Base-by-base conservation (phyloP, 2,329 filamentous ascomycete genomes). In the Fusarium devonianum region DNA sequence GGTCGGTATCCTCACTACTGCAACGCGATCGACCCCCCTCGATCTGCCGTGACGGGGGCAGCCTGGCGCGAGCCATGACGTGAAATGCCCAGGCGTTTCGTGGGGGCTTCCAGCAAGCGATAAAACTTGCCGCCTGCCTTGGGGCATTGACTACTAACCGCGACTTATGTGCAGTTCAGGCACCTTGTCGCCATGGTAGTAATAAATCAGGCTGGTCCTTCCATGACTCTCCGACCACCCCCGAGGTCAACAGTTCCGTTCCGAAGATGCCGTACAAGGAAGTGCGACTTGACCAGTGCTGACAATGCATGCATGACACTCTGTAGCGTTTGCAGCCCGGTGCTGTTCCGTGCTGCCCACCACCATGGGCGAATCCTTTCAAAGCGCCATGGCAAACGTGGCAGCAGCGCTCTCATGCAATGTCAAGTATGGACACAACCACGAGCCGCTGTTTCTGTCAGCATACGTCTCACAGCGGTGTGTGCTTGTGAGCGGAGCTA, bases 181-280 rank as follows among this genome's bases (percentile, higher is more conserved):
- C 16, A 23, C n/a, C 23, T n/a, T n/a, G n/a, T n/a, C n/a, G n/a
- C n/a, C n/a, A n/a, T n/a, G n/a, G n/a, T n/a, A n/a, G n/a, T n/a
- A 32, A 29, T 28, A 28, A 30, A 28, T 21, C 18, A 25, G 17
- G 26, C 11, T 54, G 26, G 49, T 12, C 35, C 34, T 38, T 29
- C 39, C 26, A 30, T 51, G 23, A 47, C 36, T 25, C 35, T 44
- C 23, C 39, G 23, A 29, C 22, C 46, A 25, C 34, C 33, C 30
- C n/a, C 23, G 40, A 53, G 37, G 21, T n/a, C 25, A 44, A 30
- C 35, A 25, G 34, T 53, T 25, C 55, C 55, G 34, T 53, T 25
- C 55, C 55, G 55, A 56, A 48, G 37, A 37, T 59, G 40, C 55
- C 55, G 55, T 54, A 32, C 42, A 41, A 48, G 37, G n/a, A n/a